Evolutionary conservation across 2,329 filamentous ascomycete species (phyloP).

Genomic region (Neurospora sp.): DNA sequence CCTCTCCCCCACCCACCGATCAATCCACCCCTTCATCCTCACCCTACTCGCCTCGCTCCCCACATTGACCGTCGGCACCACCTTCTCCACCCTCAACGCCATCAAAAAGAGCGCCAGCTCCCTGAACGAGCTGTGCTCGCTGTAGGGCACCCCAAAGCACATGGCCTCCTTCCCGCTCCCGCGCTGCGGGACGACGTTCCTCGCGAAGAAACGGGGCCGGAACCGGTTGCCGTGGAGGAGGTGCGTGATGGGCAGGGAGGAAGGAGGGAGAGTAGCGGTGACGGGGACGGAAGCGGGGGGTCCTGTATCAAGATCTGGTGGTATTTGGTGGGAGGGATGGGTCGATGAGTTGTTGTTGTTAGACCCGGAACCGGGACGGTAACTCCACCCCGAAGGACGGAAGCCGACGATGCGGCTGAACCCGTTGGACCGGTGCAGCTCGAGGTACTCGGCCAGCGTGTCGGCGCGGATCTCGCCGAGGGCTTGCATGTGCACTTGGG

Average conservation of each 20-base stretch:
- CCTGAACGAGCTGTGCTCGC: slow-evolving; percentile 88
- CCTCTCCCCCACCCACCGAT: slow-evolving; percentile 51
- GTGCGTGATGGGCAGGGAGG: slow-evolving; percentile 37
- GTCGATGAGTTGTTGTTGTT: slow-evolving; percentile 34
- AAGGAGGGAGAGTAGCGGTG: slow-evolving; percentile 39
- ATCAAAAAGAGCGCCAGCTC: slow-evolving; percentile 93
- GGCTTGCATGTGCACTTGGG: slow-evolving; percentile 96
- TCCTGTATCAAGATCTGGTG: not conserved
- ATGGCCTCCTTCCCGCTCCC: slow-evolving; percentile 74
- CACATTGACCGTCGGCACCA: slow-evolving; percentile 89
- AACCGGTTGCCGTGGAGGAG: slow-evolving; percentile 55
- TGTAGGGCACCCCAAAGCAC: slow-evolving; percentile 92
- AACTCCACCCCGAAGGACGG: slow-evolving; percentile 89
- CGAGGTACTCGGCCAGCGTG: slow-evolving; percentile 81
- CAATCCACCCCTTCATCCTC: slow-evolving; percentile 56
- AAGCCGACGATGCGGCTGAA: slow-evolving; percentile 87
- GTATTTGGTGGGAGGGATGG: slow-evolving; percentile 19
- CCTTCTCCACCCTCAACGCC: slow-evolving; percentile 72
- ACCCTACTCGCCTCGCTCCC: slow-evolving; percentile 46
- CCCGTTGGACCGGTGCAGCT: slow-evolving; percentile 53
- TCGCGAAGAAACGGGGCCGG: slow-evolving; percentile 61
- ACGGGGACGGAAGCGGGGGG: slow-evolving; percentile 34
- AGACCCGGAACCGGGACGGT: slow-evolving; percentile 43
- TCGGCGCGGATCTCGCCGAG: slow-evolving; percentile 89
- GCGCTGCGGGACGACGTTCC: slow-evolving; percentile 68